These are phyloP conservation scores for Ophiostoma ulmi DNA, from an alignment of 2,329 filamentous ascomycete genomes.

Conservation along the genomic window DNA sequence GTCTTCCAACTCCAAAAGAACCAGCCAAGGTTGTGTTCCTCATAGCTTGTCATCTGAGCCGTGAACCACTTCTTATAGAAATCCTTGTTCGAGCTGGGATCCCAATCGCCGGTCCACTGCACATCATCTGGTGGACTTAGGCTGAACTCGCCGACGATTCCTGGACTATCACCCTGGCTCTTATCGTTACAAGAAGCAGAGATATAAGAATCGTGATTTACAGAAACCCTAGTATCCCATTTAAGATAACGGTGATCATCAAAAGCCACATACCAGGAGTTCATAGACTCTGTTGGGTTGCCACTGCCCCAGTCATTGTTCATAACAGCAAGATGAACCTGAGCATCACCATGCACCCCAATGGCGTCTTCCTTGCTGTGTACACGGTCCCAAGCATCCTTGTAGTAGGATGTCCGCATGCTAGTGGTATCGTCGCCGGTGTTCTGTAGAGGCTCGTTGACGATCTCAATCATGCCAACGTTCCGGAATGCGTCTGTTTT, in stretches of 20 bases:
- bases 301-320: slow-evolving; percentile 52
- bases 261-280: slow-evolving; percentile 44
- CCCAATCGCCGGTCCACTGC: slow-evolving; percentile 43
- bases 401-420: slow-evolving; percentile 44
- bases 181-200: slow-evolving; percentile 46
- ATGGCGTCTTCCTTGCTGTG: slow-evolving; percentile 45
- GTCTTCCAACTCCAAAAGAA: slow-evolving; percentile 54
- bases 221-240: slow-evolving; percentile 39
- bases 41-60: slow-evolving; percentile 36
- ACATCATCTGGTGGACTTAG: slow-evolving; percentile 47
- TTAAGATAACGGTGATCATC: slow-evolving; percentile 58
- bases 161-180: slow-evolving; percentile 41
- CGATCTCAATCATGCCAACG: slow-evolving; percentile 54
- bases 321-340: slow-evolving; percentile 49
- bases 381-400: slow-evolving; percentile 43
- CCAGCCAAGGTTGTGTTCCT: slow-evolving; percentile 44
- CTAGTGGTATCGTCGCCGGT: slow-evolving; percentile 28
- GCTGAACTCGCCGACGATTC: slow-evolving; percentile 56
- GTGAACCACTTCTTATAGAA: slow-evolving; percentile 54
- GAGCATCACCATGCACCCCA: slow-evolving; percentile 39
- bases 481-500: slow-evolving; percentile 44
- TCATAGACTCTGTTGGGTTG: slow-evolving; percentile 45
- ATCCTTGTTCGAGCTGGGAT: slow-evolving; percentile 36
- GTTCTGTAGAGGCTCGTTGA: slow-evolving; percentile 52
- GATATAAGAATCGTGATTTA: slow-evolving; percentile 47